Evolutionary conservation across 208 protist species (phyloP), one percentile per base, ranked within the genome.

Genomic region (Trypanosoma avium): DNA sequence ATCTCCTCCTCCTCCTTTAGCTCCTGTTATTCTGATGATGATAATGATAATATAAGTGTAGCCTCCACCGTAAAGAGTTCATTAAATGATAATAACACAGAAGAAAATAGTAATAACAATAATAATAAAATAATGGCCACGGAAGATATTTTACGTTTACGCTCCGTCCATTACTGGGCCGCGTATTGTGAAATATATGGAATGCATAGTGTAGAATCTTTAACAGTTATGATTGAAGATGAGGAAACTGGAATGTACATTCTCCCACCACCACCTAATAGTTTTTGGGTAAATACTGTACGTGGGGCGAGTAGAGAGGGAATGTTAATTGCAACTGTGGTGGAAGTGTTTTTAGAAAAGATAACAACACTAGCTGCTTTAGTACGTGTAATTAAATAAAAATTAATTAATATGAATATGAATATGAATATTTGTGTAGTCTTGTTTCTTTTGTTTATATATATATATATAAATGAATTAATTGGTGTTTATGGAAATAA

Each of bases 101-200:
- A n/a, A n/a, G n/a, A n/a, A n/a, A n/a, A n/a, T n/a, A n/a, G n/a
- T n/a, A n/a, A n/a, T n/a, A n/a, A n/a, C n/a, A n/a, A n/a, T n/a
- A n/a, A n/a, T n/a, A n/a, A n/a, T n/a, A n/a, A n/a, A 27, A 33
- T 57, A 15, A 70, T 74, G 26, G 78, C 63, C 21, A 61, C 59
- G 5, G 69, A 69, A 21, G 77, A 55, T n/a, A 69, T 80, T 29
- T 64, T 82, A 48, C 71, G 74, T 53, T 72, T 79, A 61, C 79
- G 79, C 5, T 73, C 73, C 0, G 67, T 67, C 15, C 62, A 79
- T 55, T 94, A 90, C 61, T 94, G 82, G 82, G 69, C 83, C 13
- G 81, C 84, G 3, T 82, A 83, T 69, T 88, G 82, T 61, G 74
- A 86, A 48, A 84, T 94, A 3, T 94, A 92, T 67, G 87, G 87